Base-by-base conservation (phyloP, 495 filamentous ascomycete genomes). In the Tuber melanosporum region DNA sequence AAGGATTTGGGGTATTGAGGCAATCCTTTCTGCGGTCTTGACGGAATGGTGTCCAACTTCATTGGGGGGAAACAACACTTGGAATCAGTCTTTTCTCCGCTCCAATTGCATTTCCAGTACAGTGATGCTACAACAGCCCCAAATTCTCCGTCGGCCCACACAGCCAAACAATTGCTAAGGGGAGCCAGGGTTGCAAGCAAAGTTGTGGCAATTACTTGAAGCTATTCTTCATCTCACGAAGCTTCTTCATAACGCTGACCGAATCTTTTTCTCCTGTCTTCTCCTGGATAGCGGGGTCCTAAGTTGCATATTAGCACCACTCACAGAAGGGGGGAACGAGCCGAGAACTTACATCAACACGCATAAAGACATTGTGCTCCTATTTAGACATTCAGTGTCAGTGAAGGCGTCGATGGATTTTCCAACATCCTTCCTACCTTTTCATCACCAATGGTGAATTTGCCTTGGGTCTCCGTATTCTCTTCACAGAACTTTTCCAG, bases 301-400 rank as follows among this genome's bases (percentile, higher is more conserved):
- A 69, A 43, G 43, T 41, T n/a, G 43, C 75, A 45, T 73, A 46
- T 36, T 43, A 62, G 66, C 57, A 10, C 17, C 4, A 20, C 36
- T 57, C 26, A 7, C 42, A 69, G n/a, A 17, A 72, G 71, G 43
- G 26, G 15, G 52, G 17, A 62, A 77, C 3, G 42, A 49, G 22
- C 36, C 6, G 22, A 44, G 57, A 42, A 87, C 90, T 87, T 85
- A 94, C 93, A 83, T 93, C 87, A 74, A 95, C 88, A 75, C 90
- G 88, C 95, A 99, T 98, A 81, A 99, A 99, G 4, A 98, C 94
- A 83, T 99, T 99, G 84, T 98, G 94, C 84, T 93, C 85, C 94
- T 96, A 82, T 6, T 10, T 66, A 52, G 52, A 46, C 14, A 19
- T 17, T 57, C n/a, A 79, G 57, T 71, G 19, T 57, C n/a, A 79